phyloP scores from a whole-genome alignment of 2,329 filamentous ascomycete species.

The Phialemoniopsis sp. region DNA sequence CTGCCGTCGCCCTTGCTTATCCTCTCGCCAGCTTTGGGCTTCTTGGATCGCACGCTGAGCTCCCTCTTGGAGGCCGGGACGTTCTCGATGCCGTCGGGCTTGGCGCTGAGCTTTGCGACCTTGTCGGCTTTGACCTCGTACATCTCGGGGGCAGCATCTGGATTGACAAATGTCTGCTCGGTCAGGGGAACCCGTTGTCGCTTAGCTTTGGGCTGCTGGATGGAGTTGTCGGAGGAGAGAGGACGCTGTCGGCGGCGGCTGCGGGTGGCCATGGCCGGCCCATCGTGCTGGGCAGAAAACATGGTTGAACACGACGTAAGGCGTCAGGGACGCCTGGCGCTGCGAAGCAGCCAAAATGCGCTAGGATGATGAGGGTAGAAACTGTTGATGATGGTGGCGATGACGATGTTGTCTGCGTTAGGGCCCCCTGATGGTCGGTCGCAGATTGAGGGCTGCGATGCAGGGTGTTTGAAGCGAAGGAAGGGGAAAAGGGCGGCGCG shows the following conservation, averaged over 20 bases:
- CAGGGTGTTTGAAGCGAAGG: too few species aligned
- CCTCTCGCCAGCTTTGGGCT: slow-evolving; percentile 58
- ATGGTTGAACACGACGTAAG: slow-evolving; percentile 28
- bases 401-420: too few species aligned
- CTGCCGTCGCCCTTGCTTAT: slow-evolving; percentile 64
- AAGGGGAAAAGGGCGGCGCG: too few species aligned
- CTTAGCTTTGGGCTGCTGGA: slow-evolving; percentile 59
- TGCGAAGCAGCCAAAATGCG: slow-evolving; percentile 1
- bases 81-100: slow-evolving; percentile 43
- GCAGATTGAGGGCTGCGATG: too few species aligned
- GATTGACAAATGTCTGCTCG: slow-evolving; percentile 52
- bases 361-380: slow-evolving; percentile 1
- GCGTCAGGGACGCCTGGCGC: too few species aligned
- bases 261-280: slow-evolving; percentile 52
- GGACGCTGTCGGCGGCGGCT: slow-evolving; percentile 60
- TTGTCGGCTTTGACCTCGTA: slow-evolving; percentile 53
- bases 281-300: slow-evolving; percentile 52
- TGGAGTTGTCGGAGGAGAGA: slow-evolving; percentile 47
- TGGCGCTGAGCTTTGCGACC: slow-evolving; percentile 36
- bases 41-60: slow-evolving; percentile 57
- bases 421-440: too few species aligned
- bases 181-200: slow-evolving; percentile 54
- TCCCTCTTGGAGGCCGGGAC: slow-evolving; percentile 37
- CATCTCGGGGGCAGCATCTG: slow-evolving; percentile 47
- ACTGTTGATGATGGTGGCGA: slow-evolving; percentile 1